Evolutionary conservation across 2,329 filamentous ascomycete species (phyloP), one percentile per base, ranked within the genome.

Genomic region (Cadophora gregata): DNA sequence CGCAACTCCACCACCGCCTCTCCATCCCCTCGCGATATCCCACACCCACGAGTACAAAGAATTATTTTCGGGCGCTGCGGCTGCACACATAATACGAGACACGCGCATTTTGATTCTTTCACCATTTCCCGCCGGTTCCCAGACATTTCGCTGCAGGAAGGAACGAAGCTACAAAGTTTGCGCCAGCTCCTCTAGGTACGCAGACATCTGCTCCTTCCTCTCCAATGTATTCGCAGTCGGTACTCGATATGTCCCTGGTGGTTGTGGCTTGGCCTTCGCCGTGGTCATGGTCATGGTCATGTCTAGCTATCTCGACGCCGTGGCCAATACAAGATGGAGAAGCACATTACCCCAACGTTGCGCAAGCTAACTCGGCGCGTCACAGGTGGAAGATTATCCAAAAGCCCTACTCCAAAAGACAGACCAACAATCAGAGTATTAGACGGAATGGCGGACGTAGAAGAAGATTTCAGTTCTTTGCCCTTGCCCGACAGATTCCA

Each of bases 401-500:
- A 69, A 76, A 70, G 71, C 31, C 62, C 51, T 51, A 47, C 63
- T 19, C 47, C 64, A 51, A 65, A 24, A 45, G 58, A 47, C 42
- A 48, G 45, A 59, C 47, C 66, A 61, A 72, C n/a, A 27, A 45
- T 42, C n/a, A 31, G 45, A 24, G 25, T 42, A 51, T 16, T 51
- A 29, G 64, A 47, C 50, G 65, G 58, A 45, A 96, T 96, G 93
- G 92, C 90, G 66, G 93, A 96, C 72, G 82, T 85, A 78, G 92
- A 95, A 79, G 92, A 94, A 77, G 93, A 97, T 78, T 95, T 90
- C 78, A 90, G 88, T 80, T 87, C 90, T 71, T 82, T 97, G 69
- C 91, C 93, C 51, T 80, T 97, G 64, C 83, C 88, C 53, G 93
- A 97, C 70, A 88, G 93, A 77, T 96, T 94, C 81, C 83, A 86